A percentile compares a stretch with the other conserved stretches of the same genome.
Evolutionary conservation across 306 rosid genomes (phyloP).

Genomic region (Gillenia trifoliata): DNA sequence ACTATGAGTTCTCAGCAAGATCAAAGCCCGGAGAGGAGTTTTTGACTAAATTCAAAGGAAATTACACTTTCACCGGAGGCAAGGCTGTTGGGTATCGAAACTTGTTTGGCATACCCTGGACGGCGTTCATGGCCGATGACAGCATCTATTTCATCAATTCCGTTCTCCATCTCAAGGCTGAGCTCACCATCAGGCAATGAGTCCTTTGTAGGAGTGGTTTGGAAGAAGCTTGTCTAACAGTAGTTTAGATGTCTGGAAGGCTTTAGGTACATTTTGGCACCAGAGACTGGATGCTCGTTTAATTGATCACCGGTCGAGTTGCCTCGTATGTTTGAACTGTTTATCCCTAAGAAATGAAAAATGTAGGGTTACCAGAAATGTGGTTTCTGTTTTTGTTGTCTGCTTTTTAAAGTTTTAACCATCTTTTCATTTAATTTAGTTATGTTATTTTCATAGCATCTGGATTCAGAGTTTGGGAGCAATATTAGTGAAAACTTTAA

Average conservation of each 20-base stretch:
- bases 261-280: slow-evolving; percentile 2
- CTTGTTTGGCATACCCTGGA: slow-evolving; percentile 33
- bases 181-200: slow-evolving; percentile 40
- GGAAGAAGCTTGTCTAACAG: background rate
- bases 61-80: slow-evolving; percentile 40
- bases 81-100: slow-evolving; percentile 46
- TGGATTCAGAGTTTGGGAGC: background rate
- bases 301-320: background rate
- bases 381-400: background rate
- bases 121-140: slow-evolving; percentile 31
- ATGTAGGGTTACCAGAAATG: background rate
- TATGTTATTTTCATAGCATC: background rate
- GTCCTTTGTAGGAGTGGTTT: background rate
- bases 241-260: slow-evolving; percentile 7
- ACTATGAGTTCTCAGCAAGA: slow-evolving; percentile 43
- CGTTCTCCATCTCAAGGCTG: slow-evolving; percentile 39
- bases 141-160: slow-evolving; percentile 38
- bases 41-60: slow-evolving; percentile 27
- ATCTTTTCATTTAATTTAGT: background rate
- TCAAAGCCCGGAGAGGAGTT: slow-evolving; percentile 31
- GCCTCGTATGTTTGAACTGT: background rate
- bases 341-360: background rate
- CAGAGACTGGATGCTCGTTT: background rate
- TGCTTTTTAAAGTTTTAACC: background rate
- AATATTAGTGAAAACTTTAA: too few species aligned